Conservation (phyloP, 176 grass and related monocot species). For the Musa schizocarpa region DNA sequence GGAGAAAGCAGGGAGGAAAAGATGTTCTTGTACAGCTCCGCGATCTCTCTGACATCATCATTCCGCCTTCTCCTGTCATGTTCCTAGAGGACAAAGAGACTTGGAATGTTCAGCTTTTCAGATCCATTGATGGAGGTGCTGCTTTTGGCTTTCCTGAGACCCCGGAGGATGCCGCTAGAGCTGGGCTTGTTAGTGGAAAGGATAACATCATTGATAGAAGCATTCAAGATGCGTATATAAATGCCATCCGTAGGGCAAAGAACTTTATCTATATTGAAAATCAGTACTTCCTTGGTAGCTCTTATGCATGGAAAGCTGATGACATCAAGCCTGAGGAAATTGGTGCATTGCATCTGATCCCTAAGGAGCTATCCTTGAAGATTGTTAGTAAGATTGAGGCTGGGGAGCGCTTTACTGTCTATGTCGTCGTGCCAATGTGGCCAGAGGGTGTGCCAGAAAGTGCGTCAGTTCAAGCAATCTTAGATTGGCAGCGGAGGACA, state of each 20-base stretch:
- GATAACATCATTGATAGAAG: conserved; percentile 26
- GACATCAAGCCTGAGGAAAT: conserved; percentile 27
- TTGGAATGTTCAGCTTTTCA: conserved; percentile 22
- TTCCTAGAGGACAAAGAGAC: conserved; percentile 15
- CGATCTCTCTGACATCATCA: conserved; percentile 18
- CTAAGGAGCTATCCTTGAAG: conserved; percentile 58
- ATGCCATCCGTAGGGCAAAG: conserved; percentile 23
- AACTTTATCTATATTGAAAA: conserved; percentile 23
- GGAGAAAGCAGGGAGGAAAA: conserved; percentile 22
- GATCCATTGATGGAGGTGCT: conserved; percentile 22
- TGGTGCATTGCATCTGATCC: conserved; percentile 53
- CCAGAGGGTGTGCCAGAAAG: conserved; percentile 60
- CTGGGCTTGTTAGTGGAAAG: conserved; percentile 24
- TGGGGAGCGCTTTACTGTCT: conserved; percentile 39
- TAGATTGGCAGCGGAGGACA: conserved; percentile 56
- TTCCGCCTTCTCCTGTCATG: conserved; percentile 25
- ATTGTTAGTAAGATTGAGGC: conserved; percentile 50
- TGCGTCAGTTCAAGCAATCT: conserved; percentile 54
- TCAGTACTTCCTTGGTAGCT: conserved; percentile 20
- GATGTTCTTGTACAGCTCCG: conserved; percentile 17
- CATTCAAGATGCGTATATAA: conserved; percentile 22
- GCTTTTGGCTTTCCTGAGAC: conserved; percentile 20
- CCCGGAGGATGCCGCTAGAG: conserved; percentile 18
- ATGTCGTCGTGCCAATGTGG: conserved; percentile 68
- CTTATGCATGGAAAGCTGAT: conserved; percentile 20